Base-by-base conservation (phyloP, 208 protist species). In the Wallacemonas sp. region DNA sequence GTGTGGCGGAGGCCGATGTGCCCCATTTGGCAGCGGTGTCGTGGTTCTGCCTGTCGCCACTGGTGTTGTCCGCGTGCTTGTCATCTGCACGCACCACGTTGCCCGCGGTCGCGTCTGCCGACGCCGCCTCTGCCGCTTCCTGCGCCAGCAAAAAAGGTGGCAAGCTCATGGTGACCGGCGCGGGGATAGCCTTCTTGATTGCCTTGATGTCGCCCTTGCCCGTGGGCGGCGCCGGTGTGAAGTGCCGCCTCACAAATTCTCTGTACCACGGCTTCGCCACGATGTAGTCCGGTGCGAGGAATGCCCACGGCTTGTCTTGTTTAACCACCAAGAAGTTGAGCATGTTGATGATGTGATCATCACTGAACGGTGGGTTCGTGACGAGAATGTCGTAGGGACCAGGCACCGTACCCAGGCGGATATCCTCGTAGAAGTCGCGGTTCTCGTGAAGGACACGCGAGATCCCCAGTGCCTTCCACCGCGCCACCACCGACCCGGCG, bases 341-440 rank as follows among this genome's bases (percentile, higher is more conserved):
- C 32, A 93, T 52, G 17, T 76, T 68, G 27, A 74, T 68, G 53
- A 91, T 84, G 80, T 92, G 83, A 45, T 89, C 78, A n/a, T 78
- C 90, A 27, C 86, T 87, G 62, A 89, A 95, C 26, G 86, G 84
- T 1, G 81, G 88, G 50, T 94, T 84, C 27, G 83, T 92, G 26
- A 91, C 73, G 32, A 95, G 77, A 60, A 94, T 74, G 64, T 95
- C 89, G 66, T 86, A 83, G 8, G 72, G 67, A 3, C 61, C 66
- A 1, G 92, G 90, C 13, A 92, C 68, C 3, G 61, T 79, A 13
- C 62, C 60, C 1, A 46, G 22, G 9, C 45, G 63, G 21, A 94
- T 63, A 39, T 76, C 76, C 3, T 60, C 63, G 73, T 96, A 95
- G 52, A 96, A 96, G 76, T 96, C 90, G 39, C 88, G 70, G 59